A percentile compares a stretch with the other conserved stretches of the same genome.
Conservation (phyloP, 1,284 basidiomycete genomes). For the Phellopilus nigrolimitatus region DNA sequence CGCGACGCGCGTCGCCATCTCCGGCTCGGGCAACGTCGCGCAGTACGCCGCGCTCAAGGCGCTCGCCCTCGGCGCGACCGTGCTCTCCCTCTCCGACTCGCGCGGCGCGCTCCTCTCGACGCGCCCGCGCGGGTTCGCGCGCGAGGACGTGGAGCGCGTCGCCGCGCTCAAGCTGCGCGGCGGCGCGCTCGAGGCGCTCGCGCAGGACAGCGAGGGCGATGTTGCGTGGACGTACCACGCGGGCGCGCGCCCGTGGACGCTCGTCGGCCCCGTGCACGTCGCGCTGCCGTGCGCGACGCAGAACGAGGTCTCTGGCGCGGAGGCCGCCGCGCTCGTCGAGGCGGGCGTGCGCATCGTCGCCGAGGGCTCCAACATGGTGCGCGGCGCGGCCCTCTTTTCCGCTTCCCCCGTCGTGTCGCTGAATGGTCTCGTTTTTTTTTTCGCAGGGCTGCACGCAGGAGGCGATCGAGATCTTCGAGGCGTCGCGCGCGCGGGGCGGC, state of each 20-base stretch:
- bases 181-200: slow-evolving; percentile 52
- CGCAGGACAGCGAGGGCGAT: slow-evolving; percentile 26
- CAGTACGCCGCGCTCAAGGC: slow-evolving; percentile 80
- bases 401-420: slow-evolving; percentile 5
- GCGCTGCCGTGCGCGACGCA: slow-evolving; percentile 77
- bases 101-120: slow-evolving; percentile 67
- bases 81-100: slow-evolving; percentile 78
- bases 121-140: slow-evolving; percentile 55
- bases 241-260: slow-evolving; percentile 71
- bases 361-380: slow-evolving; percentile 71
- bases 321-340: slow-evolving; percentile 67
- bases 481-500: slow-evolving; percentile 47
- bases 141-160: slow-evolving; percentile 53
- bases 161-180: slow-evolving; percentile 63
- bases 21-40: slow-evolving; percentile 71
- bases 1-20: slow-evolving; percentile 60
- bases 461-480: slow-evolving; percentile 73
- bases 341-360: slow-evolving; percentile 73
- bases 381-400: not conserved
- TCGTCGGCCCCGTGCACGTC: slow-evolving; percentile 63
- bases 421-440: too few relatives aligned
- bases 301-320: slow-evolving; percentile 72
- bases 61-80: slow-evolving; percentile 72
- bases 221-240: slow-evolving; percentile 66
- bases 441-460: slow-evolving; percentile 57